These are phyloP conservation scores for Arachnopeziza araneosa DNA, from an alignment of 2,329 filamentous ascomycete genomes.

Conservation along the genomic window DNA sequence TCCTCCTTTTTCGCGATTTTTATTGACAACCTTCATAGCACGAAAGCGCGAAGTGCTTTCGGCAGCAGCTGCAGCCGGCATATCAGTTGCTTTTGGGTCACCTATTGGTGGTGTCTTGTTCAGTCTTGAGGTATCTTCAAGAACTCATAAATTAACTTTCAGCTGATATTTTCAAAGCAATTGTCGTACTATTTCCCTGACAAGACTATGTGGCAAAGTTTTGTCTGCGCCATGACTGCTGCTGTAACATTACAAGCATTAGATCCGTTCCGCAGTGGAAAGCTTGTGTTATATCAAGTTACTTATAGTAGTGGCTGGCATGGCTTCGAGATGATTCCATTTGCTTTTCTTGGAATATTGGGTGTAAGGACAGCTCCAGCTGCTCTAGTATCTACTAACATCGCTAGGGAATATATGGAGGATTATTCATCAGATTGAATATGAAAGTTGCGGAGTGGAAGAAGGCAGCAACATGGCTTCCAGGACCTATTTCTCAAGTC, in stretches of 20 bases:
- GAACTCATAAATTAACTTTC: constrained; percentile 7
- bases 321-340: constrained; percentile 87
- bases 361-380: constrained; percentile 44
- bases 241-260: constrained; percentile 88
- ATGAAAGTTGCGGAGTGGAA: constrained; percentile 82
- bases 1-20: not conserved
- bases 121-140: constrained; percentile 66
- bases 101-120: constrained; percentile 90
- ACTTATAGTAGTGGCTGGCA: constrained; percentile 91
- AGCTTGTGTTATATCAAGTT: constrained; percentile 93
- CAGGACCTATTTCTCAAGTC: constrained; percentile 75
- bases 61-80: constrained; percentile 68
- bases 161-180: constrained; percentile 47
- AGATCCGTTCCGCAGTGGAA: constrained; percentile 91
- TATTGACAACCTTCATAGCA: not conserved
- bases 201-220: constrained; percentile 99
- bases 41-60: constrained; percentile 67
- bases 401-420: constrained; percentile 62
- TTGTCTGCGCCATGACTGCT: constrained; percentile 98
- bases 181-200: constrained; percentile 97
- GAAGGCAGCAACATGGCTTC: constrained; percentile 57
- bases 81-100: constrained; percentile 57
- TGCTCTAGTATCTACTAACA: not conserved
- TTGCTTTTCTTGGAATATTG: constrained; percentile 76
- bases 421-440: constrained; percentile 90